Conservation (phyloP, 768 basidiomycete genomes). For the Candolleomyces aberdarensis region DNA sequence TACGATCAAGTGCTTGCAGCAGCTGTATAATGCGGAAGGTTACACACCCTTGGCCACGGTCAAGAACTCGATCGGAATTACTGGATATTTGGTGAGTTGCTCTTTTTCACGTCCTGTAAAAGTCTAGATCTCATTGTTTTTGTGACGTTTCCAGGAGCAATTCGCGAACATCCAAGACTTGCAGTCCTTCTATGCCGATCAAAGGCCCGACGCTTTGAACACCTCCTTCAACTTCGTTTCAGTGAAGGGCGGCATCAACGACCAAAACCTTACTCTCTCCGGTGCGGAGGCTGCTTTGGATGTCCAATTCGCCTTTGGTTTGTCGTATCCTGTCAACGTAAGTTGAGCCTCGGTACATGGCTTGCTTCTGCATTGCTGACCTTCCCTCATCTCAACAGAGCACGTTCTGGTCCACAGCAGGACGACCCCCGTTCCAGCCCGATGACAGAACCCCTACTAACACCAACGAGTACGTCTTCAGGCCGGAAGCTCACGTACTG, state of each 20-base stretch:
- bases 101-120: no score
- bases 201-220: constrained; percentile 45
- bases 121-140: neutral
- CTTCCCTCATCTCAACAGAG: constrained; percentile 5
- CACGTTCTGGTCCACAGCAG: constrained; percentile 62
- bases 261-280: constrained; percentile 49
- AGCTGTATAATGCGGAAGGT: constrained; percentile 52
- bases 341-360: neutral
- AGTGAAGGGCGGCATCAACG: constrained; percentile 60
- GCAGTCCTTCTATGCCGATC: constrained; percentile 45
- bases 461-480: constrained; percentile 27
- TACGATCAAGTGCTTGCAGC: constrained; percentile 51
- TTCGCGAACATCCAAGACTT: constrained; percentile 53
- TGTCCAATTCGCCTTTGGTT: constrained; percentile 62
- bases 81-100: constrained; percentile 43
- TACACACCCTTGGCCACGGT: constrained; percentile 39
- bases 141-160: constrained; percentile 24
- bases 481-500: no score
- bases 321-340: constrained; percentile 55
- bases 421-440: constrained; percentile 57
- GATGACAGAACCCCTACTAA: constrained; percentile 37
- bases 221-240: constrained; percentile 52
- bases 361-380: no score
- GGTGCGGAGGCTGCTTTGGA: constrained; percentile 69
- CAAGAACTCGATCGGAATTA: constrained; percentile 50